phyloP scores from a whole-genome alignment of 176 grass and related monocot species.

The Oryza rufipogon region DNA sequence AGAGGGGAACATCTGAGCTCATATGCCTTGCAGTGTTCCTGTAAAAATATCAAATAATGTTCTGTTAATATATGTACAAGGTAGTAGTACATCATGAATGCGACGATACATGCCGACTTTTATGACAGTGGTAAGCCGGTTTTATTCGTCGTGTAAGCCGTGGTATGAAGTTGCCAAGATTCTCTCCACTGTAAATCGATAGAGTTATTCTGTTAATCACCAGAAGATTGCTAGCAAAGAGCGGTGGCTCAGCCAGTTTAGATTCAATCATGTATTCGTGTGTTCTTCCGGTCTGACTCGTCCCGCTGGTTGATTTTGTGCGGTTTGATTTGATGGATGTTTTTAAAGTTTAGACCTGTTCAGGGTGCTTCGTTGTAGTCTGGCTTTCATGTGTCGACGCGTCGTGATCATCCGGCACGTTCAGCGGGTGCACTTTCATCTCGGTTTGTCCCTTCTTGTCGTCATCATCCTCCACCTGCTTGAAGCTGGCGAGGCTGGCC shows the following conservation, averaged over 20 bases:
- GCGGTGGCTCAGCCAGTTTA: constrained; percentile 21
- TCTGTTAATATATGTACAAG: constrained; percentile 27
- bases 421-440: constrained; percentile 45
- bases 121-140: constrained; percentile 13
- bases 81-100: background rate
- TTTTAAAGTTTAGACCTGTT: constrained; percentile 19
- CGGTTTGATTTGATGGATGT: background rate
- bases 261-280: background rate
- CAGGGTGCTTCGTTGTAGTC: constrained; percentile 12
- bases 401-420: constrained; percentile 38
- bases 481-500: constrained; percentile 54
- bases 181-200: constrained; percentile 45
- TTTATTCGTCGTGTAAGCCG: constrained; percentile 45
- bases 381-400: constrained; percentile 22
- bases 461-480: constrained; percentile 52
- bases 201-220: background rate
- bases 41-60: background rate
- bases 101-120: background rate
- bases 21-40: background rate
- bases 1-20: background rate
- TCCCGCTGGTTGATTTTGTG: constrained; percentile 9
- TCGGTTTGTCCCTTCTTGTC: constrained; percentile 40
- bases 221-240: background rate
- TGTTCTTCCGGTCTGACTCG: background rate
- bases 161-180: constrained; percentile 8